phyloP scores from a whole-genome alignment of 2,329 filamentous ascomycete species.

The Talaromyces sp. region DNA sequence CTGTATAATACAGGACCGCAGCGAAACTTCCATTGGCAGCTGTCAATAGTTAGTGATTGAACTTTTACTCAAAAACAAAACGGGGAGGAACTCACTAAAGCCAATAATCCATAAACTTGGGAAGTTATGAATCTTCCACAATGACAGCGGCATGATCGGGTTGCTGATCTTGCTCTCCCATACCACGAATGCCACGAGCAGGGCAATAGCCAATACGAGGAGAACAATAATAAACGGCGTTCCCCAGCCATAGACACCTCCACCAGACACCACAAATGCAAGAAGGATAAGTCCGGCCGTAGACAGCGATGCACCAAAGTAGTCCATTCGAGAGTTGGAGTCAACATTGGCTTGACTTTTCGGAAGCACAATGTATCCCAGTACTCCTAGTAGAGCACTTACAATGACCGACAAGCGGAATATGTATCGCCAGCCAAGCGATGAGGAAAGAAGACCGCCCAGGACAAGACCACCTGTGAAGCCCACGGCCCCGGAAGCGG shows the following conservation, averaged over 20 bases:
- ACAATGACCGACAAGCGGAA: conserved; percentile 32
- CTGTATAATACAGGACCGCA: conserved; percentile 40
- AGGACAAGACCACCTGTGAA: conserved; percentile 39
- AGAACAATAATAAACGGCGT: conserved; percentile 42
- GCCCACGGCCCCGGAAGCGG: conserved; percentile 34
- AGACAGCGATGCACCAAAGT: conserved; percentile 37
- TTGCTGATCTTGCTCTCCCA: conserved; percentile 42
- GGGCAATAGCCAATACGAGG: conserved; percentile 31
- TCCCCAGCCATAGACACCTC: conserved; percentile 44
- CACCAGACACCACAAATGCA: conserved; percentile 42
- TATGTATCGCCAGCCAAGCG: conserved; percentile 36
- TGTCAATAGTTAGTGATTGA: conserved; percentile 13
- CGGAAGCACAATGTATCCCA: conserved; percentile 35
- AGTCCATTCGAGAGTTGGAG: conserved; percentile 34
- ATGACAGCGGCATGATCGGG: conserved; percentile 42
- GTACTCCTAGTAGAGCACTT: conserved; percentile 23
- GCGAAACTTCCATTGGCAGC: conserved; percentile 41
- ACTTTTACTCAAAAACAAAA: background rate
- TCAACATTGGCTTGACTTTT: conserved; percentile 30
- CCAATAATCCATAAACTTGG: conserved; percentile 43
- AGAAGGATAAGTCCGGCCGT: conserved; percentile 41
- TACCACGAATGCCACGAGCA: conserved; percentile 35
- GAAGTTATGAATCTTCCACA: conserved; percentile 45
- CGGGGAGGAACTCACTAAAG: conserved; percentile 26
- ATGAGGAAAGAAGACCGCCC: conserved; percentile 35